These are phyloP conservation scores for Nitzschia inconspicua DNA, from an alignment of 108 stramenopile genomes.

Conservation along the genomic window DNA sequence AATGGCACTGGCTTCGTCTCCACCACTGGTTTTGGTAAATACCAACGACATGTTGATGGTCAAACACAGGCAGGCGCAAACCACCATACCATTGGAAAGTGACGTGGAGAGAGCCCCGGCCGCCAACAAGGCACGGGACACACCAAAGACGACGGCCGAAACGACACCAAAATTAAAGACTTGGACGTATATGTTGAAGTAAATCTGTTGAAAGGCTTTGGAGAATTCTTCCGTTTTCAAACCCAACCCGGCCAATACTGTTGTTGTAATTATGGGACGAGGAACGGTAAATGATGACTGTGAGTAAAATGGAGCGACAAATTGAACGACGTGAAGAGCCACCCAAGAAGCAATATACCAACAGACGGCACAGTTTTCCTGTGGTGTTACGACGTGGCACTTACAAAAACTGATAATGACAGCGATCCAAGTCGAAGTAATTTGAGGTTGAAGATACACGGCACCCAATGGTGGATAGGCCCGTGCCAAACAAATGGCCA, in stretches of 20 bases:
- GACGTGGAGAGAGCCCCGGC: conserved; percentile 34
- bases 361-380: conserved; percentile 41
- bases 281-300: too few species aligned
- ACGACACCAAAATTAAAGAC: conserved; percentile 74
- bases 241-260: conserved; percentile 64
- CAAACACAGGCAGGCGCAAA: conserved; percentile 71
- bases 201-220: conserved; percentile 62
- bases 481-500: conserved; percentile 61
- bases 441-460: conserved; percentile 59
- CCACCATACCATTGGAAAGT: conserved; percentile 78
- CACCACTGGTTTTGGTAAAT: conserved; percentile 66
- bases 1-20: conserved; percentile 82
- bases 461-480: conserved; percentile 87
- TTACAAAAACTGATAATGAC: conserved; percentile 76
- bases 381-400: conserved; percentile 44
- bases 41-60: conserved; percentile 87
- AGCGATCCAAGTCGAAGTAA: conserved; percentile 78
- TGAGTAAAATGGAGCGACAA: conserved; percentile 34
- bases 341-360: conserved; percentile 39
- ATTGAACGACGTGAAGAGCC: conserved; percentile 44
- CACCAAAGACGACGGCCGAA: conserved; percentile 51
- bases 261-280: too few species aligned
- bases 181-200: conserved; percentile 77
- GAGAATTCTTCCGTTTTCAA: conserved; percentile 79
- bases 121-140: conserved; percentile 45